Percentiles rank a stretch among this genome's conserved stretches.
These are phyloP conservation scores for Amylocystis lapponica DNA, from an alignment of 768 basidiomycete species.

Conservation along the genomic window DNA sequence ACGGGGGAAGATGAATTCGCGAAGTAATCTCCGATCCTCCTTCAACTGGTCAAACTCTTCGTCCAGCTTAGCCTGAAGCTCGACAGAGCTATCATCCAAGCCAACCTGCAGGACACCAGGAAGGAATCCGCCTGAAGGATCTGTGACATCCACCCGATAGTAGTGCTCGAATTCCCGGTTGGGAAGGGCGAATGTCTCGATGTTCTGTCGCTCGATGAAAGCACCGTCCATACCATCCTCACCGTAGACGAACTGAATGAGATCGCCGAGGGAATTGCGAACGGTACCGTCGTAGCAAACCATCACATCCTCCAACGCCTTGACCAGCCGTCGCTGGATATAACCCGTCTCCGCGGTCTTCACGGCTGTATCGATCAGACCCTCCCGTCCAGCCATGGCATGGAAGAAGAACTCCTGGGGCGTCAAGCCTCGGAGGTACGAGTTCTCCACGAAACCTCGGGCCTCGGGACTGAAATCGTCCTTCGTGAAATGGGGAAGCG, in stretches of 20 bases:
- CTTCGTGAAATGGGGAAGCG: constrained; percentile 95
- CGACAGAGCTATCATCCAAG: constrained; percentile 76
- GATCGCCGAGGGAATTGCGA: constrained; percentile 92
- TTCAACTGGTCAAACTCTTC: constrained; percentile 62
- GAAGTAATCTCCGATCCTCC: constrained; percentile 73
- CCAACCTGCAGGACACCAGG: constrained; percentile 81
- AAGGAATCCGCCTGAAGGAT: constrained; percentile 73
- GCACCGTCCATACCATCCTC: constrained; percentile 99
- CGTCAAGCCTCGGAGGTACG: constrained; percentile 91
- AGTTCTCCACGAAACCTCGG: constrained; percentile 98
- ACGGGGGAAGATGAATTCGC: constrained; percentile 79
- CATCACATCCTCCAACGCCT: constrained; percentile 95
- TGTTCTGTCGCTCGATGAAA: constrained; percentile 91
- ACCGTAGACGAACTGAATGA: constrained; percentile 94
- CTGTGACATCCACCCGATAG: constrained; percentile 93
- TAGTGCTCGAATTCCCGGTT: constrained; percentile 82
- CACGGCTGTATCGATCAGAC: constrained; percentile 97
- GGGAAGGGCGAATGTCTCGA: constrained; percentile 83
- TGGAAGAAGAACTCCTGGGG: constrained; percentile 99
- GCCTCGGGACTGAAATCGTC: constrained; percentile 98
- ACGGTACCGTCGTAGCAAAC: constrained; percentile 98
- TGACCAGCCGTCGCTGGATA: constrained; percentile 96
- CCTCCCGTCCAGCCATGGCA: constrained; percentile 99
- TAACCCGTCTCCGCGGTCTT: constrained; percentile 99
- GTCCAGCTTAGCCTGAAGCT: constrained; percentile 81